Evolutionary conservation across 139 green algal species (phyloP), one percentile per base, ranked within the genome.

Genomic region (Diplosphaera chodatii): DNA sequence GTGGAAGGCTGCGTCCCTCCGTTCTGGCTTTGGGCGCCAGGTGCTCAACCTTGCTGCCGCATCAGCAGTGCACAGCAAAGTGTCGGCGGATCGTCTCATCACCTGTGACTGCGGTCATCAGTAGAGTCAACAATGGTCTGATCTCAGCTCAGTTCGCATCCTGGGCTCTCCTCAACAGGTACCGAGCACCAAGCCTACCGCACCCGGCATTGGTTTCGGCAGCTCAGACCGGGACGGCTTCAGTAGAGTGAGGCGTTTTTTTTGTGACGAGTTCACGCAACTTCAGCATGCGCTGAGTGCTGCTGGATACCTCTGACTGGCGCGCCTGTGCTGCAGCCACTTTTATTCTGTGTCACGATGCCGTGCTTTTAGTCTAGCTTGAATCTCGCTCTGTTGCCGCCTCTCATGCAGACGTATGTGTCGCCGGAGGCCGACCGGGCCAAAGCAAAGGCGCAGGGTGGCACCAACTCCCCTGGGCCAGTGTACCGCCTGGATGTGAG

Each of bases 381-480:
- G 3, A 32, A 28, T 25, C 69, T 32, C 29, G 40, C 8, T 15
- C 20, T 40, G 30, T 13, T 18, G 16, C 23, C 29, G n/a, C 55
- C n/a, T 18, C 8, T 63, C 25, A 27, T 69, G 63, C 74, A 79
- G 74, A 63, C 31, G 27, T 79, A 75, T 66, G 69, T 79, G 0
- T 79, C 68, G 2, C 63, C 68, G 18, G 79, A 82, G 66, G 79
- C 67, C 34, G 79, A 84, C 66, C 64, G 69, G 28, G 79, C 75
- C 15, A 74, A 77, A 31, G 73, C 55, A 21, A 71, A 73, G 40
- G 55, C 71, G 0, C 64, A 69, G 28, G 79, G 79, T 25, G 74
- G 74, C 41, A 77, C 81, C 72, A 84, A 82, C 65, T 71, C 69
- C 5, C 75, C 76, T 23, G 79, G 79, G 8, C 67, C 79, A 23